Conservation (phyloP, 2,329 filamentous ascomycete species). For the Exophiala calicioides region DNA sequence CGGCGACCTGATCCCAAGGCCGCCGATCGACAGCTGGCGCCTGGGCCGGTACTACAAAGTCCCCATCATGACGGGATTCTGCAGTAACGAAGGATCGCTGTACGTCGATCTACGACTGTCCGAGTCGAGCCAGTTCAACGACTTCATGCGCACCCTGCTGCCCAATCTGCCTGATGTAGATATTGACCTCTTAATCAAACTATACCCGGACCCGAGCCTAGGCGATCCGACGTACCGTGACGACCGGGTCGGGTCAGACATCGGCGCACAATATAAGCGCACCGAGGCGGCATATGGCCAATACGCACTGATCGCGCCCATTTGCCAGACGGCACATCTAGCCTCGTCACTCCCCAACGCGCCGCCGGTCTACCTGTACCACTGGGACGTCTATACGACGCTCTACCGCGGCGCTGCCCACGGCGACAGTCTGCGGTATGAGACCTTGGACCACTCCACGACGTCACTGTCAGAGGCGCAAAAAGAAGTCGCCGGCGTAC, state of each 20-base stretch:
- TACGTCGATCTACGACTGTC: conserved; percentile 65
- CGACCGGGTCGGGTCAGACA: conserved; percentile 33
- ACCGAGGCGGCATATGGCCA: conserved; percentile 52
- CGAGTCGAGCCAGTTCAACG: conserved; percentile 61
- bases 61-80: conserved; percentile 69
- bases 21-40: conserved; percentile 61
- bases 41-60: conserved; percentile 56
- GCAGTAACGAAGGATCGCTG: conserved; percentile 67
- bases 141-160: conserved; percentile 64
- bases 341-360: conserved; percentile 16
- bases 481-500: conserved; percentile 43
- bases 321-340: conserved; percentile 47
- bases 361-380: conserved; percentile 53
- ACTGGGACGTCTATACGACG: conserved; percentile 54
- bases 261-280: conserved; percentile 57
- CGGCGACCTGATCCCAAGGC: conserved; percentile 57
- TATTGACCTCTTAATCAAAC: conserved; percentile 51
- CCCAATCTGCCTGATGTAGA: conserved; percentile 56
- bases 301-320: conserved; percentile 52
- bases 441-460: conserved; percentile 43
- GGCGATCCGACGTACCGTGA: conserved; percentile 45
- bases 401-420: conserved; percentile 51
- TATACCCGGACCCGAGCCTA: conserved; percentile 63
- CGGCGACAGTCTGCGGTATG: conserved; percentile 53
- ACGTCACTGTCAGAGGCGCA: conserved; percentile 42